A percentile compares a stretch with the other conserved stretches of the same genome.
Evolutionary conservation across 805 yeast species (phyloP).

Genomic region (Nakazawaea laoshanensis): DNA sequence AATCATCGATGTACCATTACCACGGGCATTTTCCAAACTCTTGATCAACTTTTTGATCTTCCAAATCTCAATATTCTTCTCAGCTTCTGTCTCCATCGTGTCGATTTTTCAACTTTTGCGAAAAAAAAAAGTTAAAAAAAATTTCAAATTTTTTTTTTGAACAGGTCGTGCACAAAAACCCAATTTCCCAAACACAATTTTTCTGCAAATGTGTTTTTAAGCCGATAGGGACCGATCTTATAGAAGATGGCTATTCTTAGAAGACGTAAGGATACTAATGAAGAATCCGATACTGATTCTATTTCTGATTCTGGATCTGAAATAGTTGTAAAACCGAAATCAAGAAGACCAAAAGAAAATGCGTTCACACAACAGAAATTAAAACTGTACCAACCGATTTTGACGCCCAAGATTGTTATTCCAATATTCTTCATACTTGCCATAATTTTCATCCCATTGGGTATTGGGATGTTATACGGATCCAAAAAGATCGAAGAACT

Average conservation of each 20-base stretch:
- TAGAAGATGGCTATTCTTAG: slow-evolving; percentile 7
- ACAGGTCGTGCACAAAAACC: background rate
- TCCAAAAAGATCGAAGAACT: slow-evolving; percentile 71
- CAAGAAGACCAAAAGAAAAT: slow-evolving; percentile 57
- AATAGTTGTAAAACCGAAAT: slow-evolving; percentile 31
- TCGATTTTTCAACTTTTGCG: background rate
- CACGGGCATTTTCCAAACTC: slow-evolving; percentile 84
- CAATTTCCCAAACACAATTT: background rate
- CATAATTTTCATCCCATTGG: slow-evolving; percentile 82
- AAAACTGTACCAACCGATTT: slow-evolving; percentile 61
- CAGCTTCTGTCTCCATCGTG: slow-evolving; percentile 60
- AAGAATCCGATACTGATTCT: slow-evolving; percentile 29
- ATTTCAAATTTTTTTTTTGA: background rate
- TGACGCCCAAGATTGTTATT: slow-evolving; percentile 86
- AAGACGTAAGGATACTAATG: slow-evolving; percentile 4
- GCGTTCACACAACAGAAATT: slow-evolving; percentile 50
- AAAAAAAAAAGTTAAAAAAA: background rate
- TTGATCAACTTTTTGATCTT: slow-evolving; percentile 92
- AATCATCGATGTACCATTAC: slow-evolving; percentile 99
- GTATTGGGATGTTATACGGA: slow-evolving; percentile 76
- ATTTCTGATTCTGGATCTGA: slow-evolving; percentile 34
- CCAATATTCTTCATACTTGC: slow-evolving; percentile 74
- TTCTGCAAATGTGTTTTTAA: background rate
- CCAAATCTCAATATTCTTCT: slow-evolving; percentile 98
- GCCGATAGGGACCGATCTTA: background rate